Conservation (phyloP, 2,329 filamentous ascomycete genomes). For the Cercospora citrullina region DNA sequence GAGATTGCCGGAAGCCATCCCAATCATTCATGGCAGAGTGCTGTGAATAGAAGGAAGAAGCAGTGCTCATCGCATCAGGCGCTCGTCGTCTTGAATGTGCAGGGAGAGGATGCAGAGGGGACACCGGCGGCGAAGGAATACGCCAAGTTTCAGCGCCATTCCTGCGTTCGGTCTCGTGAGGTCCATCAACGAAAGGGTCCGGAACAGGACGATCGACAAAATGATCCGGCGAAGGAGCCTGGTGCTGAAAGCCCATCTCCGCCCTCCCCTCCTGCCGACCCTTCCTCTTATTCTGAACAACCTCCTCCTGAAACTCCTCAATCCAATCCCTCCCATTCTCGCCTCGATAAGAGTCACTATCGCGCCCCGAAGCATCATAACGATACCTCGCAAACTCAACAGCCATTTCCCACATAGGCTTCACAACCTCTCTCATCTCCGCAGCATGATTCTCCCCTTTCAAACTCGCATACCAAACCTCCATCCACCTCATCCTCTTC, state of each 20-base stretch:
- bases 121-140: background rate
- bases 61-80: background rate
- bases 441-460: background rate
- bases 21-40: background rate
- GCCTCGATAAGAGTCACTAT: background rate
- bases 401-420: slow-evolving; percentile 19
- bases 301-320: background rate
- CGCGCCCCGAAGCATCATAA: background rate
- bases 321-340: background rate
- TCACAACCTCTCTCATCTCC: background rate
- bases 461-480: slow-evolving; percentile 21
- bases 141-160: background rate
- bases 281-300: background rate
- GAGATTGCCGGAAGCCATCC: background rate
- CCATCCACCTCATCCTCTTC: slow-evolving; percentile 30
- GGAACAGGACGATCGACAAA: background rate
- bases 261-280: background rate
- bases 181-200: slow-evolving; percentile 3
- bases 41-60: slow-evolving; percentile 1
- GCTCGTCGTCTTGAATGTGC: background rate
- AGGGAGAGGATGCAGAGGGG: background rate
- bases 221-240: background rate
- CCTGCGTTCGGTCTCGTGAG: background rate
- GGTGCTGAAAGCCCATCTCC: background rate
- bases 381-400: slow-evolving; percentile 8